Conservation (phyloP, 2,329 filamentous ascomycete genomes). For the Dichotomopilus funicola region DNA sequence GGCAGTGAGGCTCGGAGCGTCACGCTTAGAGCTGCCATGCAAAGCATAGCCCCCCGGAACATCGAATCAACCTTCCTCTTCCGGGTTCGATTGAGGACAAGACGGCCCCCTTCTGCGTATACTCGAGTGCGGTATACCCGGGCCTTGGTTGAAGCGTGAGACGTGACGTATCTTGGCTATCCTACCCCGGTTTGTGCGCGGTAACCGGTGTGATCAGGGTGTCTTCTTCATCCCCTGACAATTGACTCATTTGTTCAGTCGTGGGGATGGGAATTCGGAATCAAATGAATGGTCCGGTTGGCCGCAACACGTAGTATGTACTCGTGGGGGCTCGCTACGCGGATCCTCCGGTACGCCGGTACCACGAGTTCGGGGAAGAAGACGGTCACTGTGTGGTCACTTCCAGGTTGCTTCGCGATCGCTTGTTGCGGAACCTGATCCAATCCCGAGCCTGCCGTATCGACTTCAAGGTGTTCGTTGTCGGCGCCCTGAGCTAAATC, state of each 20-base stretch:
- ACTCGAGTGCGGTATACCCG: too few relatives aligned
- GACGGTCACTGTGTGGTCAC: too few relatives aligned
- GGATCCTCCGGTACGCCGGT: constrained; percentile 15
- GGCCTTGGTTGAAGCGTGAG: constrained; percentile 1
- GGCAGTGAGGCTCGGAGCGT: not conserved
- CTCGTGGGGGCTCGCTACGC: constrained; percentile 7
- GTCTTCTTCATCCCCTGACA: not conserved
- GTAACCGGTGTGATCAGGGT: not conserved
- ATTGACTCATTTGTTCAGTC: not conserved
- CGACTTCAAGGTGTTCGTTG: constrained; percentile 2
- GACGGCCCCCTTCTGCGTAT: too few relatives aligned
- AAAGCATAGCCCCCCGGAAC: constrained; percentile 7
- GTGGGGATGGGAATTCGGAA: too few relatives aligned
- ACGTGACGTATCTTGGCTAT: constrained; percentile 9
- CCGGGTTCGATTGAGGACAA: not conserved
- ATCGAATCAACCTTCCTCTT: not conserved
- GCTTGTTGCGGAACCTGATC: too few relatives aligned
- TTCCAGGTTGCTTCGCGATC: too few relatives aligned
- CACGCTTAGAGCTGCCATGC: not conserved
- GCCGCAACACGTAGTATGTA: constrained; percentile 1
- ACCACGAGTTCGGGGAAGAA: not conserved
- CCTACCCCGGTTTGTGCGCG: not conserved
- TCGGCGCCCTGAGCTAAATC: constrained; percentile 12
- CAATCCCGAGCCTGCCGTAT: too few relatives aligned
- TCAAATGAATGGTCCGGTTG: not conserved